Percentiles rank a stretch among this genome's conserved stretches.
Evolutionary conservation across 208 protist genomes (phyloP).

Genomic region (Naegleria fowleri): DNA sequence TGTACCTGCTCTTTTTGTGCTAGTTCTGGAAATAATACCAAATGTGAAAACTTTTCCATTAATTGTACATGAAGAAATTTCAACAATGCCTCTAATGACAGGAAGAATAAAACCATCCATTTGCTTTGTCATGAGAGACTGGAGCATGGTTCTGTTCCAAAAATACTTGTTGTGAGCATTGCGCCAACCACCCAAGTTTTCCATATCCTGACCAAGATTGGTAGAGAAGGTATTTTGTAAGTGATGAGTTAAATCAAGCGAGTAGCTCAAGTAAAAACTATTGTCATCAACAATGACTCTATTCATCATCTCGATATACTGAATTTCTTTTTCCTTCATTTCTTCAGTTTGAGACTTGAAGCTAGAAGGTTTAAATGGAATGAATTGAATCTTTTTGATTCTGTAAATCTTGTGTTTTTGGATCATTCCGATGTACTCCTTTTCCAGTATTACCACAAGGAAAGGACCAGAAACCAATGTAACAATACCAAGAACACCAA

Average conservation of each 20-base stretch:
- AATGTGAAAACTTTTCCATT: slow-evolving; percentile 4
- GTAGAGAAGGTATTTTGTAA: slow-evolving; percentile 1
- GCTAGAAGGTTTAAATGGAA: slow-evolving; percentile 8
- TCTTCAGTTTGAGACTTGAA: neutral
- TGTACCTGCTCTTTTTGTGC: slow-evolving; percentile 9
- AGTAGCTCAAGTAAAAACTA: slow-evolving; percentile 9
- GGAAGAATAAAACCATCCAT: slow-evolving; percentile 1
- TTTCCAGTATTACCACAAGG: neutral
- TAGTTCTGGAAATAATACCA: slow-evolving; percentile 26
- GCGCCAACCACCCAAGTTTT: neutral
- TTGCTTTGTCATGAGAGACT: neutral
- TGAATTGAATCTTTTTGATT: slow-evolving; percentile 22
- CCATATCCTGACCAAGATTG: neutral
- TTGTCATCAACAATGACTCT: neutral
- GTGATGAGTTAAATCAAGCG: neutral
- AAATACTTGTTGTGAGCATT: neutral
- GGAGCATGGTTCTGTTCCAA: neutral
- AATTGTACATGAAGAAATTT: neutral
- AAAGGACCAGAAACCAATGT: neutral
- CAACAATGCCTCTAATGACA: slow-evolving; percentile 7
- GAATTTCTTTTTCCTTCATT: slow-evolving; percentile 12
- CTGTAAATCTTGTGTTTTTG: neutral
- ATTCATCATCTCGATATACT: slow-evolving; percentile 26
- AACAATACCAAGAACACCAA: slow-evolving; percentile 3
- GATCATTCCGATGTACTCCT: neutral